A percentile compares a stretch with the other conserved stretches of the same genome.
These are phyloP conservation scores for Borovskyia barvae DNA, from an alignment of 208 protist species.

Conservation along the genomic window DNA sequence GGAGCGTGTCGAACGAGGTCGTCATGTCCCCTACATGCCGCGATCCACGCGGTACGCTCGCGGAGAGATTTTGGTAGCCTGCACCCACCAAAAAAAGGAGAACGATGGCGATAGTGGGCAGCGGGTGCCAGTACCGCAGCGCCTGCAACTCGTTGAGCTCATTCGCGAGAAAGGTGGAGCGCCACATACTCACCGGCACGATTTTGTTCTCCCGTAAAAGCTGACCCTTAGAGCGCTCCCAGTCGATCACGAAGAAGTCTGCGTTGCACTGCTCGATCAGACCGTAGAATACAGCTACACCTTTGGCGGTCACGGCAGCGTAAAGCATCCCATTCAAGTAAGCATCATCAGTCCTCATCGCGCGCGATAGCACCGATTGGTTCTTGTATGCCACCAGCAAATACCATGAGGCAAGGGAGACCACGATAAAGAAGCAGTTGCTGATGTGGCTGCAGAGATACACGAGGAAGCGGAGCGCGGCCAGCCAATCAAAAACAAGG, in stretches of 20 bases:
- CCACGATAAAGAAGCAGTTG: constrained; percentile 60
- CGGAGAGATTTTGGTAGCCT: constrained; percentile 45
- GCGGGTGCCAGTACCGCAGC: constrained; percentile 69
- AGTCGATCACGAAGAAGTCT: constrained; percentile 89
- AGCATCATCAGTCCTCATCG: constrained; percentile 36
- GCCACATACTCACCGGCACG: constrained; percentile 87
- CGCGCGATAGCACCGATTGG: constrained; percentile 33
- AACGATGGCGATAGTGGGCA: constrained; percentile 71
- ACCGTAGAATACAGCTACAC: constrained; percentile 59
- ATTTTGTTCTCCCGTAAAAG: constrained; percentile 84
- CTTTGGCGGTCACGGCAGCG: constrained; percentile 47
- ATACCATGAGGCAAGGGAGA: constrained; percentile 66
- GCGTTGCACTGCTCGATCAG: constrained; percentile 86
- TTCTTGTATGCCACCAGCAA: constrained; percentile 69
- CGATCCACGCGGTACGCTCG: constrained; percentile 36
- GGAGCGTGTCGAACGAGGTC: constrained; percentile 41
- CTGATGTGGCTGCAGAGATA: constrained; percentile 75
- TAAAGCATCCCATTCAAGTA: constrained; percentile 76
- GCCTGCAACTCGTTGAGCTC: constrained; percentile 80
- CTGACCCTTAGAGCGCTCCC: constrained; percentile 83
- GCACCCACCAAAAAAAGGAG: constrained; percentile 68
- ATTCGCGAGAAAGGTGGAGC: constrained; percentile 80
- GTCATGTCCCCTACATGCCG: constrained; percentile 24
- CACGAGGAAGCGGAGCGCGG: constrained; percentile 60
- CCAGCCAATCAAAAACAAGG: constrained; percentile 49